phyloP scores from a whole-genome alignment of 352 stramenopile genomes.

The Hyaloperonospora brassicae region DNA sequence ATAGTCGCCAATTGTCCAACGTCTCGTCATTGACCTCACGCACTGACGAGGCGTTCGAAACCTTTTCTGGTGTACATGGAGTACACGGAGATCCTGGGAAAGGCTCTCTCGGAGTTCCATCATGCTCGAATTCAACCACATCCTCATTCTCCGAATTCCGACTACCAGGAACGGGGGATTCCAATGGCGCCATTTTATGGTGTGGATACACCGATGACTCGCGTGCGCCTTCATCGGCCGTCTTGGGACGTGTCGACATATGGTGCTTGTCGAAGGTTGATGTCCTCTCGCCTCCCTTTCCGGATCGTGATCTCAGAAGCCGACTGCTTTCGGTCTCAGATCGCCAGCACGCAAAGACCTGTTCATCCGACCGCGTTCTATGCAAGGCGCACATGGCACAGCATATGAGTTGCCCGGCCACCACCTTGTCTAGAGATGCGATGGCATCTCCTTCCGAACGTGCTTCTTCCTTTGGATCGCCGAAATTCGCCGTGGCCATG shows the following conservation, averaged over 20 bases:
- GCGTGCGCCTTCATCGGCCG: slow-evolving; percentile 11
- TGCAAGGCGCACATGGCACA: slow-evolving; percentile 38
- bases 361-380: slow-evolving; percentile 28
- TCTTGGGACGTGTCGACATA: neutral
- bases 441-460: slow-evolving; percentile 4
- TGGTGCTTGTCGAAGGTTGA: slow-evolving; percentile 12
- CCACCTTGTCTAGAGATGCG: slow-evolving; percentile 12
- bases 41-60: slow-evolving; percentile 13
- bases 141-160: slow-evolving; percentile 3
- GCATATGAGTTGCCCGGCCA: slow-evolving; percentile 25
- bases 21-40: slow-evolving; percentile 20
- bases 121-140: slow-evolving; percentile 9
- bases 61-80: slow-evolving; percentile 10
- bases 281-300: slow-evolving; percentile 8
- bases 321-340: slow-evolving; percentile 19
- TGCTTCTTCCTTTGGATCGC: slow-evolving; percentile 14
- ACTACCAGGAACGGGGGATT: slow-evolving; percentile 14
- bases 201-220: slow-evolving; percentile 17
- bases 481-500: slow-evolving; percentile 14
- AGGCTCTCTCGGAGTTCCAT: slow-evolving; percentile 26
- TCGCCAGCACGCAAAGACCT: slow-evolving; percentile 32
- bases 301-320: slow-evolving; percentile 20
- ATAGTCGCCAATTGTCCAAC: slow-evolving; percentile 20
- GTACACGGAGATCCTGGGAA: slow-evolving; percentile 24
- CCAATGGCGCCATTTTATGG: slow-evolving; percentile 18